These are phyloP conservation scores for Trichoderma lentiforme DNA, from an alignment of 2,329 filamentous ascomycete genomes.

Conservation along the genomic window DNA sequence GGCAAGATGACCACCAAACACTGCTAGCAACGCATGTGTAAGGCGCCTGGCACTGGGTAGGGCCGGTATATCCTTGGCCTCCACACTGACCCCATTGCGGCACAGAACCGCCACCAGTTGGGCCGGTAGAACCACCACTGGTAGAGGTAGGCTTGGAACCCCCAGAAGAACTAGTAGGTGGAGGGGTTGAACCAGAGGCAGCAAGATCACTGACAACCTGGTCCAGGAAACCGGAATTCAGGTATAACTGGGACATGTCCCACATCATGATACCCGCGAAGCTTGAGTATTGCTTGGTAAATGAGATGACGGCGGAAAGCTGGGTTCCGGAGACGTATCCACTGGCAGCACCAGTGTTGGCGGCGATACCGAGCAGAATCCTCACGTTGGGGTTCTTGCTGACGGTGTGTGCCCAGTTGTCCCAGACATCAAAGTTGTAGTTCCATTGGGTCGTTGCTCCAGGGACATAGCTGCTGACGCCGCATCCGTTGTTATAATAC, in stretches of 20 bases:
- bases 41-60: constrained; percentile 24
- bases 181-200: not conserved
- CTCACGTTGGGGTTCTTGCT: constrained; percentile 59
- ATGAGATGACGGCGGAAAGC: constrained; percentile 50
- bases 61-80: constrained; percentile 24
- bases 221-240: constrained; percentile 54
- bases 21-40: not conserved
- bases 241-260: constrained; percentile 60
- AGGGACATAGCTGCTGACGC: constrained; percentile 48
- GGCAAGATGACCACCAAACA: not conserved
- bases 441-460: constrained; percentile 45
- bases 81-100: constrained; percentile 28
- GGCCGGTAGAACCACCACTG: not conserved
- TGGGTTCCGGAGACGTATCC: constrained; percentile 51
- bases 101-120: constrained; percentile 18
- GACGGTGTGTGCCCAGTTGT: constrained; percentile 56
- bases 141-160: not conserved
- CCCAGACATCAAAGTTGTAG: constrained; percentile 63
- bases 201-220: constrained; percentile 38
- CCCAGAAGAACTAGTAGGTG: not conserved
- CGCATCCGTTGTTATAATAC: constrained; percentile 69
- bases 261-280: constrained; percentile 69
- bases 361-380: constrained; percentile 60
- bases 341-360: constrained; percentile 49
- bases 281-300: constrained; percentile 51